Evolutionary conservation across 495 filamentous ascomycete genomes (phyloP).

Genomic region (Annulohypoxylon stygium): DNA sequence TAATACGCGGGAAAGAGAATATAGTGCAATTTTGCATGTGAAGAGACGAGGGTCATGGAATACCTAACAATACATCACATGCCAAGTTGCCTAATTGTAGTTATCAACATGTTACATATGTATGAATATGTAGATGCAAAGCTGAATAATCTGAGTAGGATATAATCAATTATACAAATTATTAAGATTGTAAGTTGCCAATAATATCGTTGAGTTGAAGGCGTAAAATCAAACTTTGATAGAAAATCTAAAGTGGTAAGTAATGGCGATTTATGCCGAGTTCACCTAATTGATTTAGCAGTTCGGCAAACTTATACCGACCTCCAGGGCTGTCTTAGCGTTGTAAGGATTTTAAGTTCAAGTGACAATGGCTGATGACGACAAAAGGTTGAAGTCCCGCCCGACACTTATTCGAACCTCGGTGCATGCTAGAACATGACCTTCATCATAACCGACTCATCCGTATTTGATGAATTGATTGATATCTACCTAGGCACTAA

Average conservation of each 20-base stretch:
- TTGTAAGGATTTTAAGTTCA: conserved; percentile 3
- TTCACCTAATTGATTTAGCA: conserved; percentile 18
- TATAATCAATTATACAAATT: conserved; percentile 1
- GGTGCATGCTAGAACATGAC: conserved; percentile 14
- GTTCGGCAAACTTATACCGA: conserved; percentile 28
- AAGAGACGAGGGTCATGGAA: conserved; percentile 12
- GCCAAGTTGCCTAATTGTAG: not conserved
- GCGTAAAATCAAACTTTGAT: conserved; percentile 50
- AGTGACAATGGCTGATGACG: conserved; percentile 24
- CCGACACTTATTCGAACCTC: conserved; percentile 31
- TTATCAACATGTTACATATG: not conserved
- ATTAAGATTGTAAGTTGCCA: not conserved
- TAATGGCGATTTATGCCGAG: conserved; percentile 18
- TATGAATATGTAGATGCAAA: not conserved
- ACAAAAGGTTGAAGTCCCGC: not conserved
- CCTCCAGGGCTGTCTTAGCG: conserved; percentile 11
- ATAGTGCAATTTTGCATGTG: conserved; percentile 34
- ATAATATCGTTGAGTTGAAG: not conserved
- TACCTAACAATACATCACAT: conserved; percentile 23
- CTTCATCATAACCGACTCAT: conserved; percentile 17
- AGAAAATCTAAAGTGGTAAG: not conserved
- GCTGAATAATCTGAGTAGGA: not conserved
- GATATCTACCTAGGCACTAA: conserved; percentile 8
- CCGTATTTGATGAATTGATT: conserved; percentile 6
- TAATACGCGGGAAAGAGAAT: conserved; percentile 8